Conservation (phyloP, 129 eudicot species). For the Flaveria brownii region DNA sequence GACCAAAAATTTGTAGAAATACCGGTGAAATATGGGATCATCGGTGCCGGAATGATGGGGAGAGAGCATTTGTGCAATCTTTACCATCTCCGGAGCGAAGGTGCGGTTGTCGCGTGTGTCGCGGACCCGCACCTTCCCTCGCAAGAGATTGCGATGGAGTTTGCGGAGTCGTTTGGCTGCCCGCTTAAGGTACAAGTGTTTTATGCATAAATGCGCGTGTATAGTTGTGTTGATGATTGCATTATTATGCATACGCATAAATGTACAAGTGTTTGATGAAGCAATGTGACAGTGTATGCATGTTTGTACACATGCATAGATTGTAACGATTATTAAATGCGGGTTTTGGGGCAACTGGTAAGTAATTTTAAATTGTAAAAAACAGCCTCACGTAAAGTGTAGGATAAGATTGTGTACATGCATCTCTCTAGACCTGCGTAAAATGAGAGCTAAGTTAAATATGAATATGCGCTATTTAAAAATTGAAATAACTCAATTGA, state of each 20-base stretch:
- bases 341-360: no score
- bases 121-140: conserved; percentile 91
- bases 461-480: no score
- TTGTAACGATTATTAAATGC: not conserved
- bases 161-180: conserved; percentile 76
- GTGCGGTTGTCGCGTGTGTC: conserved; percentile 72
- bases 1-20: not conserved
- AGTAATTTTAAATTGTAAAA: not conserved
- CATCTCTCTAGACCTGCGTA: no score
- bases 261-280: not conserved
- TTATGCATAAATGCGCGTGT: not conserved
- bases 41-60: conserved; percentile 99
- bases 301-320: not conserved
- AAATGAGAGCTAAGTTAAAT: no score
- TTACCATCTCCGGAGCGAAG: conserved; percentile 62
- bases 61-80: conserved; percentile 89
- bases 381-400: no score
- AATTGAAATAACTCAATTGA: no score
- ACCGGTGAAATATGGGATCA: conserved; percentile 72
- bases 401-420: no score
- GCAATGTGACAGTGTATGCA: not conserved
- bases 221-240: no score
- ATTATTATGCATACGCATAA: no score
- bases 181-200: conserved; percentile 61
- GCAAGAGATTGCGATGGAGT: conserved; percentile 49